phyloP scores from a whole-genome alignment of 495 filamentous ascomycete species.

The Annulohypoxylon moriforme region DNA sequence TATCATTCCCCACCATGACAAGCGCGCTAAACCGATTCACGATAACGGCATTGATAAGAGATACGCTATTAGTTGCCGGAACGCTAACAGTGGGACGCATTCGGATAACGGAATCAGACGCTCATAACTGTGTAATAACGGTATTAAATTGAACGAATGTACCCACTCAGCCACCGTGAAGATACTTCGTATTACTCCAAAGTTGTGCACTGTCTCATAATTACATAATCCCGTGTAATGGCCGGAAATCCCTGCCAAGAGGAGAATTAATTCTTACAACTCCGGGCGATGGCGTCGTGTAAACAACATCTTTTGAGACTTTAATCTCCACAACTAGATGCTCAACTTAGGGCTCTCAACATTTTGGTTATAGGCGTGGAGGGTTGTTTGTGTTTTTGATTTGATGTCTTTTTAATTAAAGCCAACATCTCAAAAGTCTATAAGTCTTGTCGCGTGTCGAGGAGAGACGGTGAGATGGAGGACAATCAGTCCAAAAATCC shows the following conservation, averaged over 20 bases:
- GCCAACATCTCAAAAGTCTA: not conserved
- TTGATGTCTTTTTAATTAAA: not conserved
- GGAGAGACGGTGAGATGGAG: slow-evolving; percentile 22
- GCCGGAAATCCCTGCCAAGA: slow-evolving; percentile 39
- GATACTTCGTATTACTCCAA: not conserved
- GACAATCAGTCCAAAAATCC: slow-evolving; percentile 1
- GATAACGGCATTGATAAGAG: slow-evolving; percentile 21
- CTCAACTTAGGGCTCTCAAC: not conserved
- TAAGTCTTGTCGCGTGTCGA: not conserved
- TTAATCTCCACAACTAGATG: not conserved
- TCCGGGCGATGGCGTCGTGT: not conserved
- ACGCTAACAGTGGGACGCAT: not conserved
- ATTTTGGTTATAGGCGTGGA: not conserved
- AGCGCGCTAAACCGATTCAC: slow-evolving; percentile 1
- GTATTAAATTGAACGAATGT: not conserved
- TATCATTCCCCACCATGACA: slow-evolving; percentile 9
- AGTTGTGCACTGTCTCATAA: not conserved
- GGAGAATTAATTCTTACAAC: slow-evolving; percentile 25
- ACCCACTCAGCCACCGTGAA: too few relatives aligned
- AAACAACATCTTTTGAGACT: not conserved
- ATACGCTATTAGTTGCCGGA: not conserved
- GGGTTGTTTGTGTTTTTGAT: not conserved
- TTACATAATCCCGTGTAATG: slow-evolving; percentile 21
- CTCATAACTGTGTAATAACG: too few relatives aligned
- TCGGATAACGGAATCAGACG: slow-evolving; percentile 2